Base-by-base conservation (phyloP, 2,329 filamentous ascomycete genomes). In the Ophiostoma populinum region DNA sequence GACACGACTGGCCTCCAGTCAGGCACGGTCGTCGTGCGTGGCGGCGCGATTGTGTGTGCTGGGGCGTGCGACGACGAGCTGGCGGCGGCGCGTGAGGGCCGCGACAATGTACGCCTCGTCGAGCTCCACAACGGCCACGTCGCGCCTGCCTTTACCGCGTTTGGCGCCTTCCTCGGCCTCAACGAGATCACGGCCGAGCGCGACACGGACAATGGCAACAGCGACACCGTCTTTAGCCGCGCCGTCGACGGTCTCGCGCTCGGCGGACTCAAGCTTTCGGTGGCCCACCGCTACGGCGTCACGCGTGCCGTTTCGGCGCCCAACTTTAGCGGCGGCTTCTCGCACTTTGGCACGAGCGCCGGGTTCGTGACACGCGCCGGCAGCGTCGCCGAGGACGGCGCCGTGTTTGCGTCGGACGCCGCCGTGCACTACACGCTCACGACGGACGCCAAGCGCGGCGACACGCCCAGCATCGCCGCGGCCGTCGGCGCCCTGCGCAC, bases 131-230 rank as follows among this genome's bases (percentile, higher is more conserved):
- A 79, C 42, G 75, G 75, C 1, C 61, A 77, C 45, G 46, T 79
- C n/a, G 65, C 67, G 6, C 58, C 64, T 6, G 59, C 70, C 1
- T 64, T 78, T 41, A 74, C 69, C 3, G 69, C 67, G 2, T 68
- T 77, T 20, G 72, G 66, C 1, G 67, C 70, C 4, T 56, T 56
- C 2, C 53, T 80, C 1, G 75, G 75, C 1, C 59, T 80, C 6
- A 67, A 67, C 41, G 73, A 70, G 35, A 78, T 80, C 35, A 63
- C 68, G 38, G 59, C 60, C 5, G 75, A 79, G 42, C 47, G 55
- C 7, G 54, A 55, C 30, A 67, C 63, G 1, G 65, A 69, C 42
- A 69, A 70, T 40, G 67, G 67, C 2, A 69, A 70, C 40, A 67
- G 67, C 2, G 58, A 55, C 0, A 49, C 57, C 0, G 47, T 55